Evolutionary conservation across 169 alveolate genomes (phyloP), one percentile per base, ranked within the genome.

Genomic region (Eimeria praecox): DNA sequence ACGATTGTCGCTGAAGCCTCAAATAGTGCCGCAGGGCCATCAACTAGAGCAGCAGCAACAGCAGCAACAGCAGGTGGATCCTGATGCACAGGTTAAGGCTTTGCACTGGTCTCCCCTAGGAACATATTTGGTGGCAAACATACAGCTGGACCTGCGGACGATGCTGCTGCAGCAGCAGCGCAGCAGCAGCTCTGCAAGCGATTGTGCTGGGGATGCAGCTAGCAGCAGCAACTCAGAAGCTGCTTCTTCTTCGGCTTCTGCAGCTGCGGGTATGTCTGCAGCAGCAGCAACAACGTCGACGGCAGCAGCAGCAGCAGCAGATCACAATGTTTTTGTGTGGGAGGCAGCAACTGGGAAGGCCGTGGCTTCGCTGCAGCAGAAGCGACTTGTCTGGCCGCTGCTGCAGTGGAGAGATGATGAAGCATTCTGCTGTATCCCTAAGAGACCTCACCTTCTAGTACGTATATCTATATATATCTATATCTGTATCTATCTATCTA

Each of bases 351-450:
- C 95, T 62, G 59, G 71, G 27, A 56, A 24, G 33, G 80, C 75
- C 46, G 90, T 75, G 30, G 96, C 75, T 30, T 85, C 94, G 30
- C 59, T 80, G 66, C 71, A 42, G 82, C 88, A 77, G 62, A 86
- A 87, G 64, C 52, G 96, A 38, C 96, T 86, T n/a, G 87, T 86
- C 5, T 93, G 96, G 96, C 96, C 96, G 0, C 90, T 93, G 80
- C 94, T 93, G 64, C 66, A 93, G 92, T 93, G 96, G 96, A 64
- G 96, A 44, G 96, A 93, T 33, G 96, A 93, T 78, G 96, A 93
- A 38, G 87, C 88, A 35, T 93, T 80, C 44, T 93, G 96, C 96
- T 93, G 96, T 73, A 85, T 93, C 66, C 66, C 92, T 22, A 35
- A 35, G 33, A n/a, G 96, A 20, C 87, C 87, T 12, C 82, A 62